Evolutionary conservation across 2,329 filamentous ascomycete genomes (phyloP), one percentile per base, ranked within the genome.

Genomic region (Harringtonia aguacate): DNA sequence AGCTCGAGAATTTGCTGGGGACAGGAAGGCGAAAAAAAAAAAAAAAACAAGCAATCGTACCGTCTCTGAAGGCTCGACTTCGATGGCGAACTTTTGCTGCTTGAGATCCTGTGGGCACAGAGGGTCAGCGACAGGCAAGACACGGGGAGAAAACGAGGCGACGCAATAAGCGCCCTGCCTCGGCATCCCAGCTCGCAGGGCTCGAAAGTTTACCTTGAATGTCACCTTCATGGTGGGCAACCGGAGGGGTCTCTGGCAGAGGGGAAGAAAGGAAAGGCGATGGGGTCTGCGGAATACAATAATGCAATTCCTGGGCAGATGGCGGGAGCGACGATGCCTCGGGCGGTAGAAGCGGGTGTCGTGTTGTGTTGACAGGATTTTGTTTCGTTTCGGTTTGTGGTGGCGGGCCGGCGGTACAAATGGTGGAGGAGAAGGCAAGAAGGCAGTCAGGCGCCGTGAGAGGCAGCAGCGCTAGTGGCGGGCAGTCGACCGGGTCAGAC

Each of bases 31-130:
- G 24, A 27, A 4, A 28, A 24, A 33, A n/a, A 21, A 1, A 5
- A 22, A 12, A 18, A 38, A n/a, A 17, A 30, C 14, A 30, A 22
- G 33, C 36, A 40, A 31, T 46, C 84, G 58, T 81, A 95, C 89
- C 64, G 86, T 85, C 62, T 95, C 89, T 53, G 84, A 81, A 51
- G 89, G 86, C 65, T 97, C 89, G 60, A 88, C 86, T 55, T 97
- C 90, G 72, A 98, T 84, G 59, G 82, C 81, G 69, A 98, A 98
- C 73, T 95, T 95, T 65, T 95, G 86, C 68, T 97, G 92, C 75
- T 95, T 97, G 60, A 98, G 77, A 72, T 98, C 92, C 89, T 95
- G 56, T 29, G n/a, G 35, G 8, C 10, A n/a, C n/a, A 34, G n/a
- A 43, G 46, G 43, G 48, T 41, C 40, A 33, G 29, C 35, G 48